Evolutionary conservation across 2,329 filamentous ascomycete genomes (phyloP).

Genomic region (Colletotrichum graminicola): DNA sequence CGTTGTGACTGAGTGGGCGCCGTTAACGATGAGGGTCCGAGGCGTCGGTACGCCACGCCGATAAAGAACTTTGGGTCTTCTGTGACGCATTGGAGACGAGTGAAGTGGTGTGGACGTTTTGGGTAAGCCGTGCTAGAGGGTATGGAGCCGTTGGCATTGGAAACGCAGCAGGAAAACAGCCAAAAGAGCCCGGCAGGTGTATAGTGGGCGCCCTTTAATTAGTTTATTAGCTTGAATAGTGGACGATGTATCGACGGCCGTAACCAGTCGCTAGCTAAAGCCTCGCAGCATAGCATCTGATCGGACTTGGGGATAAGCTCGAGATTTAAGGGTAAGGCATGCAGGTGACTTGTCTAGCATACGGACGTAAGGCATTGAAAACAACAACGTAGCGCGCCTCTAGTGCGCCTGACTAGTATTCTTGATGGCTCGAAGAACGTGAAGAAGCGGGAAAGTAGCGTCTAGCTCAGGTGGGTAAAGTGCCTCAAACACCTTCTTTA

Average conservation of each 20-base stretch:
- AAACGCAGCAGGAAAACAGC: not conserved
- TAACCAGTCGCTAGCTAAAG: constrained; percentile 10
- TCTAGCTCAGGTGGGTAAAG: not conserved
- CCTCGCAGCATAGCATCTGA: not conserved
- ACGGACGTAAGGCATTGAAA: constrained; percentile 37
- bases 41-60: constrained; percentile 27
- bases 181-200: not conserved
- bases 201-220: not conserved
- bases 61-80: constrained; percentile 26
- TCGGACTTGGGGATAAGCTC: not conserved
- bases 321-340: constrained; percentile 4
- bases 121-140: not conserved
- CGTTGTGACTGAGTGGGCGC: constrained; percentile 29
- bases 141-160: not conserved
- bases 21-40: constrained; percentile 36
- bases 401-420: constrained; percentile 4
- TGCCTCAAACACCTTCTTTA: not conserved
- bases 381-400: constrained; percentile 22
- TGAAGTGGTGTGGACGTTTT: constrained; percentile 6
- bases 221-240: not conserved
- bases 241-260: constrained; percentile 6
- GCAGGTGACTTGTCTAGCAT: constrained; percentile 21
- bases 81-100: not conserved
- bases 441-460: not conserved
- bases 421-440: not conserved